Percentiles rank a stretch among this genome's conserved stretches.
Evolutionary conservation across 495 filamentous ascomycete species (phyloP).

Genomic region (Penicillium ucsense): DNA sequence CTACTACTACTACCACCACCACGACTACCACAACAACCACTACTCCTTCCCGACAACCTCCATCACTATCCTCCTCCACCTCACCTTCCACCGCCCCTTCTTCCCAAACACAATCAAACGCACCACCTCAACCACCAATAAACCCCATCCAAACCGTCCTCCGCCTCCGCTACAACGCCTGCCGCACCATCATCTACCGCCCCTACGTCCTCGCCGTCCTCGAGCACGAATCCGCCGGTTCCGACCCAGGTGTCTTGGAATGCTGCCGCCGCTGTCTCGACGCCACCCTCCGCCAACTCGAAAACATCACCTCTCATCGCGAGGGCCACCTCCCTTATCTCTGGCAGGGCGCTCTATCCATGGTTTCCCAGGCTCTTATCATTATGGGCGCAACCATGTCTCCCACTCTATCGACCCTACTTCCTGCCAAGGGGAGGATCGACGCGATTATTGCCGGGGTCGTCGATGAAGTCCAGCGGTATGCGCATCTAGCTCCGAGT

Average conservation of each 20-base stretch:
- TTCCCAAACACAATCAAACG: too few relatives aligned
- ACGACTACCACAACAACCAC: too few relatives aligned
- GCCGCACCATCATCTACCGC: constrained; percentile 75
- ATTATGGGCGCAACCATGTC: constrained; percentile 82
- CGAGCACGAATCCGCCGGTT: constrained; percentile 61
- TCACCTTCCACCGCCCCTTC: too few relatives aligned
- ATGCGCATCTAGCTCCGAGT: constrained; percentile 66
- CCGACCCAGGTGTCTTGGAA: constrained; percentile 61
- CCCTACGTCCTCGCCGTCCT: constrained; percentile 74
- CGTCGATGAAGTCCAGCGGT: constrained; percentile 60
- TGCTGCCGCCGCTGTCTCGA: constrained; percentile 76
- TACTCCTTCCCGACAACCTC: too few relatives aligned
- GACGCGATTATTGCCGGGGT: constrained; percentile 69
- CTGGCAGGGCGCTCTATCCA: constrained; percentile 74
- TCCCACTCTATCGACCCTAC: constrained; percentile 55
- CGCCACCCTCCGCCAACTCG: constrained; percentile 68
- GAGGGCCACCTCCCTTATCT: constrained; percentile 81
- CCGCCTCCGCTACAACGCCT: constrained; percentile 70
- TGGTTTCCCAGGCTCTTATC: constrained; percentile 69
- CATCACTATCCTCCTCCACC: too few relatives aligned
- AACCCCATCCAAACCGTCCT: constrained; percentile 73
- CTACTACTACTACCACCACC: constrained; percentile 1
- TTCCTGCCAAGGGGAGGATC: constrained; percentile 52
- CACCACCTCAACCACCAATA: constrained; percentile 34
- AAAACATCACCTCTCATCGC: constrained; percentile 70